A percentile compares a stretch with the other conserved stretches of the same genome.
phyloP scores from a whole-genome alignment of 129 eudicot genomes.

The Apium graveolens region DNA sequence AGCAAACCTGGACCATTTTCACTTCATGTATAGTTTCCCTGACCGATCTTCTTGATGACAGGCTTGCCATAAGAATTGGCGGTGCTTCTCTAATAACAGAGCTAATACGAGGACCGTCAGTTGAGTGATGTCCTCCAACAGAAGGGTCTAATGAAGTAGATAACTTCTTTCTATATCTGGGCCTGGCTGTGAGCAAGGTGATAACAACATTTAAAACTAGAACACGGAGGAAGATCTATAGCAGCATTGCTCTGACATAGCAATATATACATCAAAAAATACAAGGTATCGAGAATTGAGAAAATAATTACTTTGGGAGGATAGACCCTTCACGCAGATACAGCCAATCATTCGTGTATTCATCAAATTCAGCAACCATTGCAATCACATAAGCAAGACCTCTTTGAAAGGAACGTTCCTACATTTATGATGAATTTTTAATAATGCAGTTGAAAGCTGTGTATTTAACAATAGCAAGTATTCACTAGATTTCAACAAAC shows the following conservation, averaged over 20 bases:
- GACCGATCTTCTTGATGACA: slow-evolving; percentile 71
- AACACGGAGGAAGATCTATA: neutral
- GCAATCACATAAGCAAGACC: slow-evolving; percentile 86
- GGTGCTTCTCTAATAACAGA: slow-evolving; percentile 44
- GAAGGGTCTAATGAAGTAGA: slow-evolving; percentile 50
- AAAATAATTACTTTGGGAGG: slow-evolving; percentile 71
- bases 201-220: slow-evolving; percentile 6
- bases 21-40: slow-evolving; percentile 82
- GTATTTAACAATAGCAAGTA: neutral
- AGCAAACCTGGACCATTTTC: slow-evolving; percentile 86
- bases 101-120: slow-evolving; percentile 30
- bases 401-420: slow-evolving; percentile 86
- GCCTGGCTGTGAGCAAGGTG: slow-evolving; percentile 41
- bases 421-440: slow-evolving; percentile 4
- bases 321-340: slow-evolving; percentile 93
- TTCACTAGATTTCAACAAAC: slow-evolving; percentile 22
- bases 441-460: neutral
- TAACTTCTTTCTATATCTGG: slow-evolving; percentile 64
- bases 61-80: slow-evolving; percentile 62
- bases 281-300: neutral
- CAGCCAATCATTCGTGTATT: slow-evolving; percentile 94
- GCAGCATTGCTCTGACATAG: neutral
- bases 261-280: neutral
- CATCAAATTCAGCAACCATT: slow-evolving; percentile 95
- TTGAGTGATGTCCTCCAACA: slow-evolving; percentile 32